phyloP scores from a whole-genome alignment of 108 stramenopile genomes.

The Ochromonas danica region DNA sequence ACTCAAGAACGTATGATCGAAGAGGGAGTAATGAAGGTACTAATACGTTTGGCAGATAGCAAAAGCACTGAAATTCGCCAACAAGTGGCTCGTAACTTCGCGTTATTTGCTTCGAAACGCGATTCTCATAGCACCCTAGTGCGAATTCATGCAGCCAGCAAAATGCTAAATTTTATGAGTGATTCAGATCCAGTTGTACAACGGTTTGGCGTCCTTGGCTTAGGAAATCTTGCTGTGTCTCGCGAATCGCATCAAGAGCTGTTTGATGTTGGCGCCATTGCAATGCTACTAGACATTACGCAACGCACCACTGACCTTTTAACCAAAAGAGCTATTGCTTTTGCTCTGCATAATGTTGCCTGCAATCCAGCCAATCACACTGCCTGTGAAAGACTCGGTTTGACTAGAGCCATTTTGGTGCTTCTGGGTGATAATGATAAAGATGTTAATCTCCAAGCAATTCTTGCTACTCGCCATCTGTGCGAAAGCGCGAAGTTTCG shows the following conservation, averaged over 20 bases:
- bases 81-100: slow-evolving; percentile 66
- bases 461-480: slow-evolving; percentile 63
- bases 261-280: slow-evolving; percentile 60
- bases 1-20: slow-evolving; percentile 63
- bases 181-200: slow-evolving; percentile 56
- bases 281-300: slow-evolving; percentile 48
- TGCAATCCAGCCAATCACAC: slow-evolving; percentile 62
- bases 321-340: slow-evolving; percentile 65
- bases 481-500: slow-evolving; percentile 58
- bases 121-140: slow-evolving; percentile 66
- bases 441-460: slow-evolving; percentile 66
- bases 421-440: slow-evolving; percentile 55
- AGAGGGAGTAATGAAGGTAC: slow-evolving; percentile 53
- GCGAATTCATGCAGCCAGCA: slow-evolving; percentile 51
- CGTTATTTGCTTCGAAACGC: slow-evolving; percentile 69
- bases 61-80: slow-evolving; percentile 59
- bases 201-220: slow-evolving; percentile 61
- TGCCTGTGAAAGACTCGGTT: slow-evolving; percentile 62
- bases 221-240: slow-evolving; percentile 61
- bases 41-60: slow-evolving; percentile 42
- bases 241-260: slow-evolving; percentile 61
- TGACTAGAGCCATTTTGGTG: slow-evolving; percentile 57
- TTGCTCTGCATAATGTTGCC: slow-evolving; percentile 63
- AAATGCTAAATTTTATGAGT: slow-evolving; percentile 58
- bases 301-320: slow-evolving; percentile 53